Conservation (phyloP, 1,139 yeast genomes). For the Pichia sp. region DNA sequence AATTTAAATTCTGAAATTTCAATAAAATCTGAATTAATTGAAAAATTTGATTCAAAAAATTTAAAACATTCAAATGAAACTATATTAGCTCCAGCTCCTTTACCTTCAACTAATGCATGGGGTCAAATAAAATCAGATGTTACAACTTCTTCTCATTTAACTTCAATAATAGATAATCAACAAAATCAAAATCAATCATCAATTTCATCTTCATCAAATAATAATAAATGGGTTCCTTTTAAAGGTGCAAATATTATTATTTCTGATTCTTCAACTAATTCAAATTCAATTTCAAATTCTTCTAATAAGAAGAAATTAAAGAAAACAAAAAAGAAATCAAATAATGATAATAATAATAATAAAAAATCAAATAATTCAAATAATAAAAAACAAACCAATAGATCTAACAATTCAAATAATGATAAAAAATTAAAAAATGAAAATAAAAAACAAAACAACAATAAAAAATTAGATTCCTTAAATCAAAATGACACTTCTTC, state of each 20-base stretch:
- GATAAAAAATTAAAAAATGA: too few species aligned
- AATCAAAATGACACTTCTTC: too few species aligned
- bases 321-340: constrained; percentile 8
- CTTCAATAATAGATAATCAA: constrained; percentile 10
- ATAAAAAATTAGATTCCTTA: too few species aligned
- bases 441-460: too few species aligned
- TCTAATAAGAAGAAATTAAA: constrained; percentile 10
- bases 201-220: neutral
- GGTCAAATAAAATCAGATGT: constrained; percentile 31
- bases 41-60: neutral
- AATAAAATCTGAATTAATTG: neutral
- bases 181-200: neutral
- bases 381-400: neutral
- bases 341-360: neutral
- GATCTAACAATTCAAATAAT: too few species aligned
- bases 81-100: constrained; percentile 58
- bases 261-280: constrained; percentile 4
- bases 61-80: too few species aligned
- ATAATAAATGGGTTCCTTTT: constrained; percentile 13
- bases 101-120: constrained; percentile 70
- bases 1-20: too few species aligned
- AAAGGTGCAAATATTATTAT: constrained; percentile 14
- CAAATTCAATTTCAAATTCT: neutral
- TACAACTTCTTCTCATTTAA: constrained; percentile 1
- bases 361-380: neutral